Base-by-base conservation (phyloP, 75 land plant genomes). In the Larix kaempferi region DNA sequence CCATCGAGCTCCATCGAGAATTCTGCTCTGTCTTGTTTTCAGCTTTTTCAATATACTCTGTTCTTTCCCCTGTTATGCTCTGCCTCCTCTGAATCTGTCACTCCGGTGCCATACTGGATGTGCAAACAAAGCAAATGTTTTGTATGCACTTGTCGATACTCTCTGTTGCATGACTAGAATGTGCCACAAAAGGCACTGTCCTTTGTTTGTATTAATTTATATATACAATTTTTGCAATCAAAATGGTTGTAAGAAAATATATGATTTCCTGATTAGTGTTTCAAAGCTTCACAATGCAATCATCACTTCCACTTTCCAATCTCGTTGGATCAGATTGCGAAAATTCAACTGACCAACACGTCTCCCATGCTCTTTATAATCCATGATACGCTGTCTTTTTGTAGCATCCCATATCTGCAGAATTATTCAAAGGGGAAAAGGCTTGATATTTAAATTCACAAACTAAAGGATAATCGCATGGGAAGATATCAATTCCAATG, bases 291-390 rank as follows among this genome's bases (percentile, higher is more conserved):
- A 94, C 93, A 10, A 86, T 61, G 71, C 92, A 85, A 83, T 94
- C 97, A 74, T 92, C 93, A 58, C 97, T 85, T 61, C 95, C 91
- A 29, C 91, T 90, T 29, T 88, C 91, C 74, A 92, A 81, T 66
- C 76, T 79, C 77, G 92, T 94, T 63, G 97, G 97, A 52, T 94
- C 97, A 74, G 84, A 87, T 61, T 82, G 85, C 6, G 95, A 92
- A 69, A 88, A 94, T 75, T 94, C 97, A 14, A 92, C 89, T 55
- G 95, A 92, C 95, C 95, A 92, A 91, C 88, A 59, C 95, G 92
- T 73, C 58, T 85, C 73, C 83, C 95, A 79, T 94, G 97, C 78
- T 94, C 97, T 85, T 73, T 85, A 86, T 90, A 85, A 78, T 94
- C 95, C 67, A 75, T 62, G n/a, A 90, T 73, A 49, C 80, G 78